Percentiles rank a stretch among this genome's conserved stretches.
Evolutionary conservation across 1,139 yeast species (phyloP).

Genomic region (Arxiozyma slooffiae): DNA sequence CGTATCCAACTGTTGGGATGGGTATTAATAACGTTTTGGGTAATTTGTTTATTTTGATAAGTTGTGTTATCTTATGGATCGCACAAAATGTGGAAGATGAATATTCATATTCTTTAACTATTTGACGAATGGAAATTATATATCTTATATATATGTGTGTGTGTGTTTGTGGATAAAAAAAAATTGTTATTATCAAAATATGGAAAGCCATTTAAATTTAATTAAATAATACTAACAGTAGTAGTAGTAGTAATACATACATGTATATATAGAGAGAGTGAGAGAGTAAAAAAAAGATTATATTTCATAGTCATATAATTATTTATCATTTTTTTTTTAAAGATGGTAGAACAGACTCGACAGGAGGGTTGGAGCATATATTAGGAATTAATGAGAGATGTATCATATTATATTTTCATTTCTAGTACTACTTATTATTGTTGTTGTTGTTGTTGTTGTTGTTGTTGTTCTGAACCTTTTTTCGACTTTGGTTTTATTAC

Average conservation of each 20-base stretch:
- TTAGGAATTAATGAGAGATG: neutral
- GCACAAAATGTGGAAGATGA: slow-evolving; percentile 94
- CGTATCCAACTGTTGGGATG: slow-evolving; percentile 87
- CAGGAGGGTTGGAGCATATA: neutral
- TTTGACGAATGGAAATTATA: slow-evolving; percentile 35
- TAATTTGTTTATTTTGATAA: slow-evolving; percentile 70
- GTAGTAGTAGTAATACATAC: neutral
- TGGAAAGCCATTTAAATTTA: neutral
- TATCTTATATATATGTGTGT: too few species aligned
- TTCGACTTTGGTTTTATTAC: slow-evolving; percentile 21
- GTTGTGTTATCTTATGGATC: slow-evolving; percentile 83
- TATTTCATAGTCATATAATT: neutral
- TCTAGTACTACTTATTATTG: neutral
- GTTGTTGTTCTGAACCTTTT: neutral
- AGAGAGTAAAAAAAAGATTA: too few species aligned
- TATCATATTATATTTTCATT: neutral
- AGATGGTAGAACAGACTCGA: too few species aligned
- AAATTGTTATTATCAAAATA: neutral
- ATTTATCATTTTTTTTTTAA: neutral
- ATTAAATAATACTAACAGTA: too few species aligned
- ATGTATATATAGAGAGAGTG: neutral
- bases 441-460: neutral
- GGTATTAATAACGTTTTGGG: slow-evolving; percentile 83
- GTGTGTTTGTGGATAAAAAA: neutral
- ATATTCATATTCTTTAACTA: slow-evolving; percentile 80